A percentile compares a stretch with the other conserved stretches of the same genome.
These are phyloP conservation scores for Hypericum androsaemum DNA, from an alignment of 345 rosid species.

Conservation along the genomic window DNA sequence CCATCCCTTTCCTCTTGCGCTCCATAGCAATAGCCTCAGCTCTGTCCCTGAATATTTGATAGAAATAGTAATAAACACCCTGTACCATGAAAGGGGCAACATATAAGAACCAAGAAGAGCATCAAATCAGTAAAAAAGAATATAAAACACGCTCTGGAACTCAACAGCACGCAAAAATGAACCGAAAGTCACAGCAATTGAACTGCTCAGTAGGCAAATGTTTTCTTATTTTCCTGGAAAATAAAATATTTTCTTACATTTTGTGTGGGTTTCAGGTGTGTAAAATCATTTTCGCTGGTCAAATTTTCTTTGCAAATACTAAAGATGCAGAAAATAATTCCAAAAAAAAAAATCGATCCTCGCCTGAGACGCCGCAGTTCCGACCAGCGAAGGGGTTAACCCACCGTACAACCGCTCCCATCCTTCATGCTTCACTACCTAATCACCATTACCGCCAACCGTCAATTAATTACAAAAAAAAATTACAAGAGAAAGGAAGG, in stretches of 20 bases:
- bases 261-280: no score
- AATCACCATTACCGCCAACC: conserved; percentile 3
- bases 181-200: no score
- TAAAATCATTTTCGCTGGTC: no score
- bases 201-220: no score
- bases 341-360: conserved; percentile 9
- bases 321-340: no score
- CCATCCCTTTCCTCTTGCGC: conserved; percentile 50
- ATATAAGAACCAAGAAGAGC: conserved; percentile 22
- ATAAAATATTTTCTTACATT: no score
- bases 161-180: no score
- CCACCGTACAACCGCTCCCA: conserved; percentile 93
- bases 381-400: conserved; percentile 67
- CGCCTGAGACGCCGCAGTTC: conserved; percentile 97
- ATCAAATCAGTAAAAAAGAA: conserved; percentile 7
- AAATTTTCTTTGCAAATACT: no score
- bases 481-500: not conserved
- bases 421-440: conserved; percentile 92
- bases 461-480: not conserved
- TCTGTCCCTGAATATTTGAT: conserved; percentile 95
- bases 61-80: conserved; percentile 99
- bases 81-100: conserved; percentile 41
- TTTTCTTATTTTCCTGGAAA: no score
- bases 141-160: no score
- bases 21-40: conserved; percentile 64